phyloP scores from a whole-genome alignment of 2,329 filamentous ascomycete species.

The Epichloe sp. region DNA sequence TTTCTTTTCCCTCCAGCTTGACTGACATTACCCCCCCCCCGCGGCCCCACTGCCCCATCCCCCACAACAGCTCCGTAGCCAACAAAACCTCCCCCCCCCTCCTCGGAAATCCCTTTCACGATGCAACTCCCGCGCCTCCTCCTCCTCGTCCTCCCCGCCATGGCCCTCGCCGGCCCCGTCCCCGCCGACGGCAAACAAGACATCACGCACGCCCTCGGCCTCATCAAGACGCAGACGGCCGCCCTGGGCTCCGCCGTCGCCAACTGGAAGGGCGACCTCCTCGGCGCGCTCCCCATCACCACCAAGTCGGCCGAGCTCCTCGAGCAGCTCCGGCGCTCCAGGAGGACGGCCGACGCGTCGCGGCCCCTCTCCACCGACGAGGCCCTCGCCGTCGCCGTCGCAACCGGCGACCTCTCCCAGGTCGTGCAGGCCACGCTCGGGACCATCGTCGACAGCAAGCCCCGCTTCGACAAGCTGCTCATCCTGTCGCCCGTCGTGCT shows the following conservation, averaged over 20 bases:
- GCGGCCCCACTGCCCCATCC: too few relatives aligned
- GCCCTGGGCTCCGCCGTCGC: conserved; percentile 22
- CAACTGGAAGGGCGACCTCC: conserved; percentile 24
- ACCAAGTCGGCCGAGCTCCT: conserved; percentile 25
- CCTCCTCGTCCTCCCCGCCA: neutral
- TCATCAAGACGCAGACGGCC: conserved; percentile 20
- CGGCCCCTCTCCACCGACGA: conserved; percentile 24
- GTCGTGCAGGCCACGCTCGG: conserved; percentile 26
- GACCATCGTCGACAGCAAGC: conserved; percentile 26
- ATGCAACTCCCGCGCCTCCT: conserved; percentile 1
- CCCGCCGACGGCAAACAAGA: conserved; percentile 2
- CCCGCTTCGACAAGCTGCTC: conserved; percentile 29
- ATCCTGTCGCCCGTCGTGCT: conserved; percentile 31
- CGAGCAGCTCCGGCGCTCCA: conserved; percentile 25
- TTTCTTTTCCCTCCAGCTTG: too few relatives aligned
- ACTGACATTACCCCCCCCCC: too few relatives aligned
- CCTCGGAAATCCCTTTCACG: neutral
- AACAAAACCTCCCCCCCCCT: neutral
- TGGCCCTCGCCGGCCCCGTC: neutral
- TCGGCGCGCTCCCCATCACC: conserved; percentile 28
- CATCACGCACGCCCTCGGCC: conserved; percentile 17
- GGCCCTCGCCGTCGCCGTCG: conserved; percentile 24
- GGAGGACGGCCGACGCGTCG: conserved; percentile 22
- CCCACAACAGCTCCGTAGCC: neutral
- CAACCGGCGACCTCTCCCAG: conserved; percentile 21